Base-by-base conservation (phyloP, 139 green algal species). In the Closterium sp. region DNA sequence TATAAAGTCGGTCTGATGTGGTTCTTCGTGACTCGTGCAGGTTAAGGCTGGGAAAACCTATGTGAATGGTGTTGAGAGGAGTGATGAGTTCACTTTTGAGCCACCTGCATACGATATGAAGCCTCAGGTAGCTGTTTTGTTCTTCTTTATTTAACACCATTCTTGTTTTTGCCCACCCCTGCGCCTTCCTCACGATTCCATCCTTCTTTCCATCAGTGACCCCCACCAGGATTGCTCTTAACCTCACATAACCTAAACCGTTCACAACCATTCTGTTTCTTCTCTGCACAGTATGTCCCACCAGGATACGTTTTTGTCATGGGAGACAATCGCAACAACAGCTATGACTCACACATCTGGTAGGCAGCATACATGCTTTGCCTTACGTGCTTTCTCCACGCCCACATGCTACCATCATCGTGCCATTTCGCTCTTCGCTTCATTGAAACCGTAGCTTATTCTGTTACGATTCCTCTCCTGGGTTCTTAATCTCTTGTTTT, bases 271-370 rank as follows among this genome's bases (percentile, higher is more conserved):
- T 73, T 11, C 50, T 73, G 50, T 73, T 73, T 4, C 17, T 73
- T 10, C 50, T 11, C 9, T 73, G 28, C 45, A 50, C 90, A 97
- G 34, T 94, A 94, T 73, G 96, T 99, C 42, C 97, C 97, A 0
- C 91, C 95, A 19, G 96, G 95, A 1, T 94, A 97, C 89, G 96
- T 98, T 13, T 99, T 99, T 96, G 97, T 99, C 9, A 98, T 99
- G 97, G 98, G 98, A 32, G 98, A 99, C 96, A 99, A 99, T 96
- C 96, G 98, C 88, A 99, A 99, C 97, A 99, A 99, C 97, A 98
- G 96, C 91, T 99, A 99, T 92, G 98, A 99, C 94, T 98, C 96
- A 2, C 98, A 99, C 95, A 90, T 99, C 22, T 99, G 98, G 98
- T 94, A 30, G 86, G 85, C 27, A 10, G 38, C 50, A 73, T 73